phyloP scores from a whole-genome alignment of 2,329 filamentous ascomycete genomes.

The Fusarium sp. region DNA sequence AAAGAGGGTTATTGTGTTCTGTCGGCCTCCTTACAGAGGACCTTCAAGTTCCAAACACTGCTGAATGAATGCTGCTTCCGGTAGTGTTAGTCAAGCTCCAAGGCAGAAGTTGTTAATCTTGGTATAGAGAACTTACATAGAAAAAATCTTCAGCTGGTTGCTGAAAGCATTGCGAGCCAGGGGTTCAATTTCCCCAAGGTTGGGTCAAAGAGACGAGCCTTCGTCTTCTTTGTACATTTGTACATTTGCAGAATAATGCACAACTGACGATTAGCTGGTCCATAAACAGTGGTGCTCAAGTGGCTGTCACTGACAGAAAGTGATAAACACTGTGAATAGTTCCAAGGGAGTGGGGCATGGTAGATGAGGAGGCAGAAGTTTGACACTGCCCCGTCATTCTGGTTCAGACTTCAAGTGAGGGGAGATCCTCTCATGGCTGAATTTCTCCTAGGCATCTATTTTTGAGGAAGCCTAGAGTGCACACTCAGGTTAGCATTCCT shows the following conservation, averaged over 20 bases:
- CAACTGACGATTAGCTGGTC: not conserved
- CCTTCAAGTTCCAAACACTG: not conserved
- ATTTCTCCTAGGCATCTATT: not conserved
- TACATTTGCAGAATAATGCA: not conserved
- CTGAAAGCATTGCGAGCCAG: not conserved
- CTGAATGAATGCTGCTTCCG: not conserved
- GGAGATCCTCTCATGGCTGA: not conserved
- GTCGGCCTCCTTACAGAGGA: not conserved
- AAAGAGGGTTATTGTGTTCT: fast-evolving
- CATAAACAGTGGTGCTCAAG: not conserved
- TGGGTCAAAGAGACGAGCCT: not conserved
- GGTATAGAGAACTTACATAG: not conserved
- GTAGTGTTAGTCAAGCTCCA: not conserved
- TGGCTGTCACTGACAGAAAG: not conserved
- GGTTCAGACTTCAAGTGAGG: not conserved
- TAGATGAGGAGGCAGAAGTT: not conserved
- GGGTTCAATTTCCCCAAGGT: no score
- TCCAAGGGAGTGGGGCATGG: not conserved
- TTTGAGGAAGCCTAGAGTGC: no score
- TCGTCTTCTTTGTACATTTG: no score
- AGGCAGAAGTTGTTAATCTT: not conserved
- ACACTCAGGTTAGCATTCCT: not conserved
- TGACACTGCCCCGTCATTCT: conserved; percentile 4
- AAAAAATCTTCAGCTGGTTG: not conserved
- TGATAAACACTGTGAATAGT: not conserved